Base-by-base conservation (phyloP, 148 eudicot genomes). In the Vaccinium darrowii region DNA sequence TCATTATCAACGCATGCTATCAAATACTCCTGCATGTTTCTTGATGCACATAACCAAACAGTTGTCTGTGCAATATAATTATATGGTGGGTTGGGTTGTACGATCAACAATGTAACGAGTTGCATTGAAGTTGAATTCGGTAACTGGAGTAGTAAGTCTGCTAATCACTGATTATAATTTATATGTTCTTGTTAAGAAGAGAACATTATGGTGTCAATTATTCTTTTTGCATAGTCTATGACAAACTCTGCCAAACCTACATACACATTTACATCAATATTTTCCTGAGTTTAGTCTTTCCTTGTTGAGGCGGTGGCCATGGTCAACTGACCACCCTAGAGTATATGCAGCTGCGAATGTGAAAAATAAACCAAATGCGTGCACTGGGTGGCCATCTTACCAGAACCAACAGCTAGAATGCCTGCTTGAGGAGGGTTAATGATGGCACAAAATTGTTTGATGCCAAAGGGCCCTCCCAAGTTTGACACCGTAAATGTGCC, bases 361-460 rank as follows among this genome's bases (percentile, higher is more conserved):
- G 36, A 11, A 23, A 36, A 72, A 16, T 72, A 15, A 72, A 72
- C 50, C 25, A 60, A 39, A 76, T 50, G 47, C 14, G 16, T 71
- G 33, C 9, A 60, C 50, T 56, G 36, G 36, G 65, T 52, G 8
- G 36, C 36, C 47, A 79, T 67, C 90, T 90, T 89, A 97, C 99
- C 96, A 63, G 98, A 87, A 8, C 99, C 99, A 83, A 97, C 91
- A 47, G 99, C 98, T 52, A 97, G 93, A 89, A 97, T 97, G 85
- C 93, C 99, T 8, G 99, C 87, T 80, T 97, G 99, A 36, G 99
- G 98, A 87, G 99, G 99, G 90, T 97, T 97, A 82, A 95, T 89
- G 83, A 97, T 97, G 85, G 99, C 98, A 81, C 99, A 95, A 84
- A 97, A 97, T 69, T 97, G 99, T 86, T 95, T 97, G 89, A 97